Base-by-base conservation (phyloP, 1,139 yeast species). In the Candida sanyaensis region DNA sequence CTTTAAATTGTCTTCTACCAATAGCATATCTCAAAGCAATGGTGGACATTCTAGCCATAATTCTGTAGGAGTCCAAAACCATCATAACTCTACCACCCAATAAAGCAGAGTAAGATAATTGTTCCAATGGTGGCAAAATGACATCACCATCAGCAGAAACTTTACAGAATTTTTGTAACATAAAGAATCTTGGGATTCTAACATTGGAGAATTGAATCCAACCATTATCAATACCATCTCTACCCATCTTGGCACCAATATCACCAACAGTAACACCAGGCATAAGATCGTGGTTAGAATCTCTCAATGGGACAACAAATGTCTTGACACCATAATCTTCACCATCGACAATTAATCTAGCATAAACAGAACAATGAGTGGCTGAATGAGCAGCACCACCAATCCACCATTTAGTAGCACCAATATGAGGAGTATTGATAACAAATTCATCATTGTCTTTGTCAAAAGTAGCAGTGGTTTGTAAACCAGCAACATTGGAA, bases 351-450 rank as follows among this genome's bases (percentile, higher is more conserved):
- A 69, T 66, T 54, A 74, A 69, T 51, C 80, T 59, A 40, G 78
- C 79, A 58, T 75, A 75, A 45, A 66, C 73, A 24, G 71, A 47
- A 50, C 73, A 64, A 59, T 74, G 80, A 41, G 79, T 72, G 41
- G 80, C 70, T n/a, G 77, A 70, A 59, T 75, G 80, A 43, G 79
- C 78, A 49, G 80, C 78, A 57, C 79, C 79, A 46, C 80, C 79
- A 46, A 75, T 75, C 80, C 80, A 75, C 80, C 80, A 75, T 58
- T 75, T 75, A 52, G 80, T 73, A 51, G 80, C 80, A 57, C 79
- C 77, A 55, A 74, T 67, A 58, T 74, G 77, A 6, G 80, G 80
- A 40, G 80, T 75, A 60, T 74, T 68, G 55, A 75, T 71, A 58
- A 74, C 55, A 48, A 75, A 75, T 58, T 73, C 75, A 52, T 75